Base-by-base conservation (phyloP, 1,284 basidiomycete genomes). In the Trametes versicolor region DNA sequence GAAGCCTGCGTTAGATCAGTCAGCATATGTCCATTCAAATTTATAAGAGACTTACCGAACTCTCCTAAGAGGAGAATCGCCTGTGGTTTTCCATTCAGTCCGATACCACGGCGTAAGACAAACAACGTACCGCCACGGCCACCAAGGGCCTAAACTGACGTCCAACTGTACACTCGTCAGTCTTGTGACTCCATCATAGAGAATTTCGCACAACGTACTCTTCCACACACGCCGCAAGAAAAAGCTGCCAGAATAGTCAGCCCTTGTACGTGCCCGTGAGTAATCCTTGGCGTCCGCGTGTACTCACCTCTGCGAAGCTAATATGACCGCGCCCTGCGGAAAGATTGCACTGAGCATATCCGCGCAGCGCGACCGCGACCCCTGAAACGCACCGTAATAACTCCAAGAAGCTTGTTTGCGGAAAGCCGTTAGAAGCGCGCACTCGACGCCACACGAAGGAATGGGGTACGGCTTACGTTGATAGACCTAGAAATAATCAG, bases 171-270 rank as follows among this genome's bases (percentile, higher is more conserved):
- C 34, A 56, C 9, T 7, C 34, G 19, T 53, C 32, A 29, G 47
- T 37, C 10, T 21, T 5, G n/a, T 27, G 17, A 45, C 29, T 4
- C 8, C 29, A 2, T 7, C 4, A 21, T 2, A 6, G 12, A 19
- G 15, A 39, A 17, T 19, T 8, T n/a, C 19, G 13, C 1, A 25
- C 4, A 25, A 55, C 67, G 29, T 32, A 68, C 67, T 63, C 48
- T 58, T 34, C 34, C 61, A 68, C 15, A 68, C 67, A 4, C 67
- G 64, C 6, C 67, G 62, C 17, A 68, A 43, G 57, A 68, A 68
- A 49, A 68, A 68, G 39, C 67, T 68, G 27, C 15, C 7, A 0
- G 50, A 7, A 29, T 7, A 25, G 13, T 55, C 19, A 50, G 25
- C n/a, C 36, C 37, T 29, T 13, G n/a, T 23, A 21, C 45, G 5